Conservation (phyloP, 306 rosid genomes). For the Quercus engelmannii region DNA sequence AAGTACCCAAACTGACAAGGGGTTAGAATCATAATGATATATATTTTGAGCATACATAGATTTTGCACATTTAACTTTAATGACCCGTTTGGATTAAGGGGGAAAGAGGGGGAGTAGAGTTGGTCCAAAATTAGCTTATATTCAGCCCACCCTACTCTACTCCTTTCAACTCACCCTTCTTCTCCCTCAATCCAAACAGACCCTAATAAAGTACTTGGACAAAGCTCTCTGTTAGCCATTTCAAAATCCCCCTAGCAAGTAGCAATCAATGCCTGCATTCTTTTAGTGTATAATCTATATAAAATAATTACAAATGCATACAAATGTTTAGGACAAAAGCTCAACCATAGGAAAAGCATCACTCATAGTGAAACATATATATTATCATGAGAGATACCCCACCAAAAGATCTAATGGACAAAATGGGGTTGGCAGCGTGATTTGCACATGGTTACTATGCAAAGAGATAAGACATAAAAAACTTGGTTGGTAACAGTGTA, state of each 20-base stretch:
- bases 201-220: too few species aligned
- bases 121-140: too few species aligned
- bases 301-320: not conserved
- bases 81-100: too few species aligned
- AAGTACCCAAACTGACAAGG: not conserved
- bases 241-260: not conserved
- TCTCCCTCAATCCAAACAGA: too few species aligned
- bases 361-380: too few species aligned
- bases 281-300: not conserved
- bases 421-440: not conserved
- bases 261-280: not conserved
- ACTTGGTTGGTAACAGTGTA: not conserved
- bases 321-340: not conserved
- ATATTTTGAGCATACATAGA: not conserved
- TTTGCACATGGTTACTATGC: not conserved
- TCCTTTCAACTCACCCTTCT: too few species aligned
- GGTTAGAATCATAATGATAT: not conserved
- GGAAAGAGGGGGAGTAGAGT: too few species aligned
- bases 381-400: not conserved
- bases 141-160: too few species aligned
- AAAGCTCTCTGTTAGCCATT: not conserved
- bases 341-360: not conserved
- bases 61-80: not conserved
- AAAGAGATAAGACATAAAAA: not conserved
- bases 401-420: not conserved